Evolutionary conservation across 2,329 filamentous ascomycete species (phyloP).

Genomic region (Triangularia setosa): DNA sequence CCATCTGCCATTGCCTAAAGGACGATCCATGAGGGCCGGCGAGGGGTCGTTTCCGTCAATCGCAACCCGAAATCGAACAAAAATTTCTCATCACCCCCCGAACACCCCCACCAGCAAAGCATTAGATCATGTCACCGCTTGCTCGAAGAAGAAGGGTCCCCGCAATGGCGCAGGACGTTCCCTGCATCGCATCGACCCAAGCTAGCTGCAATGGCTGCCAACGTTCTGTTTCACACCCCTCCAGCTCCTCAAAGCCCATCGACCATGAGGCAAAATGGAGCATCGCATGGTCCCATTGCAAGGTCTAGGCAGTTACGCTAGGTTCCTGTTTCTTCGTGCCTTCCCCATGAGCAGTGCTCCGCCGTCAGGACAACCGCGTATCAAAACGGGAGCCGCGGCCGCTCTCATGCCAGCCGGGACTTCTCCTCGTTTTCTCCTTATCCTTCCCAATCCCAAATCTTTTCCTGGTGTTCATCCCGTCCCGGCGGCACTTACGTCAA

Average conservation of each 20-base stretch:
- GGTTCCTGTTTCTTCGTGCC: neutral
- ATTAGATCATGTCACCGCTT: conserved; percentile 21
- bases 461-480: neutral
- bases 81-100: conserved; percentile 21
- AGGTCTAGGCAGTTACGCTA: neutral
- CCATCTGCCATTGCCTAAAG: neutral
- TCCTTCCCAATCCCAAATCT: neutral
- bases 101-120: conserved; percentile 1
- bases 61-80: conserved; percentile 8
- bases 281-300: conserved; percentile 2
- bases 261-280: neutral
- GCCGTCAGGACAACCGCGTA: conserved; percentile 2
- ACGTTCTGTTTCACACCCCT: neutral
- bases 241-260: neutral
- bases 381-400: conserved; percentile 11
- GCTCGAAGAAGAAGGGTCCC: conserved; percentile 18
- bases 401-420: neutral
- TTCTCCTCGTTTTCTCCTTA: conserved; percentile 5
- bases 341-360: neutral
- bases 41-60: conserved; percentile 1
- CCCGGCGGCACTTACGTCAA: neutral
- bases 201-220: neutral
- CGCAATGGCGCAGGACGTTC: conserved; percentile 15
- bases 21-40: neutral
- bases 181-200: conserved; percentile 11